These are phyloP conservation scores for Trichosporon sp. DNA, from an alignment of 1,284 basidiomycete genomes.

Conservation along the genomic window DNA sequence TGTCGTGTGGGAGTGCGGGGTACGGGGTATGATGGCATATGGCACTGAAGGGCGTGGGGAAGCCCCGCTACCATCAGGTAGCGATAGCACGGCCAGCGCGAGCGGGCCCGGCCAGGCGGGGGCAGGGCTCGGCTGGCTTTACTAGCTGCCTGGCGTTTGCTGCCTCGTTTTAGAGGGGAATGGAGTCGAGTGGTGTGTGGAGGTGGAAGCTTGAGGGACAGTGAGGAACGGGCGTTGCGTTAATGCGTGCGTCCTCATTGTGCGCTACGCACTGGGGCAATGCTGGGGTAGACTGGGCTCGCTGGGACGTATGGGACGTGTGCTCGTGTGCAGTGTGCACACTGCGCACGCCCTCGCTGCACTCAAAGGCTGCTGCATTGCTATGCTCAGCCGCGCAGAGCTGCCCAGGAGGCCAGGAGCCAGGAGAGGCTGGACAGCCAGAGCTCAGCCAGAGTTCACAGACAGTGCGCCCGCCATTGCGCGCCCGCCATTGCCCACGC, in stretches of 20 bases:
- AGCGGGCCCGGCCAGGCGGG: neutral
- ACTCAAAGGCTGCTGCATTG: neutral
- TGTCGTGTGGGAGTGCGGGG: neutral
- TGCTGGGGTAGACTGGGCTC: neutral
- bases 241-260: neutral
- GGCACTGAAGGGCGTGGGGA: neutral
- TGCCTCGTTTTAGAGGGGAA: neutral
- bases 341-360: slow-evolving; percentile 11
- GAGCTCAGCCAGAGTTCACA: neutral
- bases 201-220: slow-evolving; percentile 4
- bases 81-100: neutral
- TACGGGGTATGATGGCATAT: neutral
- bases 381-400: neutral
- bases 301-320: neutral
- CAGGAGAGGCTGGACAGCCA: neutral
- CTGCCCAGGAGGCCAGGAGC: neutral
- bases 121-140: neutral
- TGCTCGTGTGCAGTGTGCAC: neutral
- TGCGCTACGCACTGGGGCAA: neutral
- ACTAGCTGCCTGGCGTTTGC: neutral
- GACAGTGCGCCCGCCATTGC: neutral
- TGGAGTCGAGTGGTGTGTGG: neutral
- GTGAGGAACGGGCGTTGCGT: slow-evolving; percentile 3
- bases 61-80: neutral
- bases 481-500: neutral